Evolutionary conservation across 164 flowering plant genomes (phyloP), one percentile per base, ranked within the genome.

Genomic region (Sextonia rubra): DNA sequence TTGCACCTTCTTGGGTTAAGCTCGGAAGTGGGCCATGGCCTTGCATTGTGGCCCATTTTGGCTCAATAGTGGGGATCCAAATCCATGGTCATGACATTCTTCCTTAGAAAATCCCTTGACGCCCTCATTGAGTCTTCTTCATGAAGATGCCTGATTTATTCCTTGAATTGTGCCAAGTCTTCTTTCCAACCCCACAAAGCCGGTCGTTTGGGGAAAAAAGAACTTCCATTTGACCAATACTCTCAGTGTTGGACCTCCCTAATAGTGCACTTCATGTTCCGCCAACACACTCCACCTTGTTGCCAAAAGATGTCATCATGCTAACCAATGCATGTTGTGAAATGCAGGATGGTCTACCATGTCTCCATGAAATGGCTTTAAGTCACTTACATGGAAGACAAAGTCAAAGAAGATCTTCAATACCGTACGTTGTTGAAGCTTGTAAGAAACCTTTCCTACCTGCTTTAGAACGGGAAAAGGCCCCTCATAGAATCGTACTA

Each of bases 361-460:
- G 69, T 66, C 58, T 24, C 23, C 56, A 68, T 68, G 70, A 22
- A n/a, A 47, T 44, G 26, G 70, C 70, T 22, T 68, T 18, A 68
- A 23, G 15, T 3, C 3, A 22, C 70, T 47, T 12, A 26, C 69
- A 66, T 66, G 69, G 23, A 66, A 66, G 69, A 17, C 70, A 0
- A 17, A 30, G 37, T 52, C 60, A 15, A 37, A 37, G 11, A 8
- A 37, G 44, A 37, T 37, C 44, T 37, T 7, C 11, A 37, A 37
- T 9, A 1, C 1, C 9, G 6, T 37, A 37, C 9, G 44, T 9
- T 5, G 44, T 37, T 37, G 44, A 37, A 37, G 20, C 25, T 23
- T 18, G 15, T 69, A 69, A 27, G 62, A 24, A 9, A 69, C 71
- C 44, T 55, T 48, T 6, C 71, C 71, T 17, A 69, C 62, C 62